Conservation (phyloP, 352 stramenopile species). For the Globisporangium nagaii region DNA sequence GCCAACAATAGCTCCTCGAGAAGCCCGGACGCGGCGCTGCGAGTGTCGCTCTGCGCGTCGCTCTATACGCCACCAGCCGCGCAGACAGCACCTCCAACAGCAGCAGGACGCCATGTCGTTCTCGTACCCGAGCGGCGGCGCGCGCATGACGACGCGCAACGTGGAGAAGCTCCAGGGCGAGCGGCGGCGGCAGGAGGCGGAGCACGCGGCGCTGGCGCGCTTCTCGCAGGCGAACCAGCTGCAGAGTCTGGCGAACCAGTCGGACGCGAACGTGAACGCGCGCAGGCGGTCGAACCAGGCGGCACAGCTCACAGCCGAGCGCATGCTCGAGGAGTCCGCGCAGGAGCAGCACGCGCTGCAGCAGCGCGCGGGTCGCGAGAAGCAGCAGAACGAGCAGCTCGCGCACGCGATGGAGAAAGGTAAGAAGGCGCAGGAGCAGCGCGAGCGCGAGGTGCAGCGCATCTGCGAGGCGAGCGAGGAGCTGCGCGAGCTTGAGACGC, state of each 20-base stretch:
- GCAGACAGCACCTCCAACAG: too few relatives aligned
- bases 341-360: constrained; percentile 16
- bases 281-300: constrained; percentile 48
- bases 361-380: constrained; percentile 27
- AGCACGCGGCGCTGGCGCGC: constrained; percentile 42
- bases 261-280: constrained; percentile 44
- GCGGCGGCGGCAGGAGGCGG: constrained; percentile 51
- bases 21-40: too few relatives aligned
- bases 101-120: constrained; percentile 9
- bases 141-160: constrained; percentile 56
- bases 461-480: constrained; percentile 90
- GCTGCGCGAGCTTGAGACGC: constrained; percentile 82
- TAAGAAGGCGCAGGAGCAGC: constrained; percentile 56
- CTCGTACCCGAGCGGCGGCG: constrained; percentile 8
- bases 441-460: constrained; percentile 83
- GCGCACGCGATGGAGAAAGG: constrained; percentile 63
- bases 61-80: too few relatives aligned
- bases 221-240: constrained; percentile 57
- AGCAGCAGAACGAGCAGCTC: constrained; percentile 70
- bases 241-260: constrained; percentile 56
- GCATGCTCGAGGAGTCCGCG: constrained; percentile 55
- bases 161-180: constrained; percentile 61
- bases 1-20: too few relatives aligned
- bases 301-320: constrained; percentile 61
- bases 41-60: too few relatives aligned